These are phyloP conservation scores for Suillus variegatus DNA, from an alignment of 768 basidiomycete species.

Conservation along the genomic window DNA sequence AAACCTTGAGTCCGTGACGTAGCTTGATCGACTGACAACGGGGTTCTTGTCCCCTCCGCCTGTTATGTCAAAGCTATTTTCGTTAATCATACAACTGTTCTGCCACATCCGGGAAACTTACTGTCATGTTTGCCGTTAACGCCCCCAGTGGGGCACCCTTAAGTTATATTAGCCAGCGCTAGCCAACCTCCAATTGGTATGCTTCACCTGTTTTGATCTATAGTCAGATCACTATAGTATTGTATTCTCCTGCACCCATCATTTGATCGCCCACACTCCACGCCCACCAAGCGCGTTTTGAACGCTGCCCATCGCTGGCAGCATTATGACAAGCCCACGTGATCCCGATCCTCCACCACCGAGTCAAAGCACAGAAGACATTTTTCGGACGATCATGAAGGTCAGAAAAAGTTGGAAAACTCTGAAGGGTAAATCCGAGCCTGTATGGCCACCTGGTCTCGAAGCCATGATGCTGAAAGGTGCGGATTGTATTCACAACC, in stretches of 20 bases:
- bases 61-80: constrained; percentile 7
- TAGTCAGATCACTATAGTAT: constrained; percentile 6
- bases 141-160: not conserved
- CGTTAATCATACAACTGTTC: constrained; percentile 11
- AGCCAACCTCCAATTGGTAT: constrained; percentile 10
- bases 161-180: constrained; percentile 31
- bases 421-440: constrained; percentile 59
- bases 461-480: constrained; percentile 80
- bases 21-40: not conserved
- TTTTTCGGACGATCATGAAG: constrained; percentile 66
- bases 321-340: not conserved
- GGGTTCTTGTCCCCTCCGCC: not conserved
- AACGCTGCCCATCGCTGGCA: too few relatives aligned
- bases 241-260: constrained; percentile 14
- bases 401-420: constrained; percentile 78
- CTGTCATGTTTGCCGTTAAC: constrained; percentile 20
- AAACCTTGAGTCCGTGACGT: not conserved
- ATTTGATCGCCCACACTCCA: constrained; percentile 11
- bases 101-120: constrained; percentile 22
- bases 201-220: constrained; percentile 6
- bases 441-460: constrained; percentile 79
- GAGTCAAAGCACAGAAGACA: constrained; percentile 41
- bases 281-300: not conserved
- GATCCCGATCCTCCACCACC: constrained; percentile 8
- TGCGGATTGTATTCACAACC: constrained; percentile 28